phyloP scores from a whole-genome alignment of 441 rosid species.

The Flueggea neowawraea region DNA sequence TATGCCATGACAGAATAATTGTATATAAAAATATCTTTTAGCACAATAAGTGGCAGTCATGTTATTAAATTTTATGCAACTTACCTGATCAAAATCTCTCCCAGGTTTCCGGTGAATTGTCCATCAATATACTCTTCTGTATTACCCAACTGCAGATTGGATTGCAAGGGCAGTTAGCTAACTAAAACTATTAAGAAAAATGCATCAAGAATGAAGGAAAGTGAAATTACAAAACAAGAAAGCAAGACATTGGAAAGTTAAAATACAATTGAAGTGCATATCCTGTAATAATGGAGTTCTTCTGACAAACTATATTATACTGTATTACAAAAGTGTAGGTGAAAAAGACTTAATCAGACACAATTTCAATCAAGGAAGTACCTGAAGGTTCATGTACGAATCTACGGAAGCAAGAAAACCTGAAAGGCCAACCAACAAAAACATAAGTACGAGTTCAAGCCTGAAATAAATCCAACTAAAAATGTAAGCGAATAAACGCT shows the following conservation, averaged over 20 bases:
- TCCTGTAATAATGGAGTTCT: no score
- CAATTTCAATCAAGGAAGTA: conserved; percentile 5
- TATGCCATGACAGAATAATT: no score
- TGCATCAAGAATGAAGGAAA: neutral
- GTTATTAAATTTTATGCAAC: neutral
- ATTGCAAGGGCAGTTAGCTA: neutral
- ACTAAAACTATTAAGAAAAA: neutral
- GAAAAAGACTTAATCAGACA: no score
- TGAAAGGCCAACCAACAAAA: conserved; percentile 15
- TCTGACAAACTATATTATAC: no score
- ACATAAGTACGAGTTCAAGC: neutral
- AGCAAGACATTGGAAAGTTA: no score
- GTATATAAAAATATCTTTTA: no score
- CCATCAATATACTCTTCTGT: conserved; percentile 87
- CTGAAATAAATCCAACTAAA: neutral
- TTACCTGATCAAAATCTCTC: conserved; percentile 90
- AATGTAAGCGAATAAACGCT: neutral
- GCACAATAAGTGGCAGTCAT: neutral
- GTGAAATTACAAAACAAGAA: no score
- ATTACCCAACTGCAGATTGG: conserved; percentile 67
- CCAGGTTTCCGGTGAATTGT: conserved; percentile 76
- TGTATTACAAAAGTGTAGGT: no score
- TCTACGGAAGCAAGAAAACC: conserved; percentile 96
- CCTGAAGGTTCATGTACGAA: conserved; percentile 98
- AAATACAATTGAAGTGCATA: no score